Percentiles rank a stretch among this genome's conserved stretches.
Evolutionary conservation across 768 basidiomycete species (phyloP).

Genomic region (Serendipita indica): DNA sequence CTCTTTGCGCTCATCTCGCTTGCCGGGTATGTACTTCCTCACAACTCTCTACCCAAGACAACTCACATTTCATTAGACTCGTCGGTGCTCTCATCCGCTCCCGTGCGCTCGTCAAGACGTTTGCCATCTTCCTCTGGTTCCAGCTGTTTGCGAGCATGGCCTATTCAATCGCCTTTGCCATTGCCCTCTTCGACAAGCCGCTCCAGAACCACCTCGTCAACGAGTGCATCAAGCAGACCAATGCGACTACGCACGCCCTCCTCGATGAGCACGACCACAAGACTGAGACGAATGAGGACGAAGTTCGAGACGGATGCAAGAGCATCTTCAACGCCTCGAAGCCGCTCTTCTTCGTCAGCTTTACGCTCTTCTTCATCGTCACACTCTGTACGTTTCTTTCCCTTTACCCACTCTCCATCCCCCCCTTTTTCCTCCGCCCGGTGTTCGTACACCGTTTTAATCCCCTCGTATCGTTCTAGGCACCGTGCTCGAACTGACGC

Average conservation of each 20-base stretch:
- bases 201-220: constrained; percentile 29
- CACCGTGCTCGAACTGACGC: too few species aligned
- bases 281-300: constrained; percentile 30
- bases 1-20: constrained; percentile 38
- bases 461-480: too few species aligned
- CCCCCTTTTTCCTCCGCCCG: too few species aligned
- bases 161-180: constrained; percentile 33
- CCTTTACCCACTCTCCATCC: too few species aligned
- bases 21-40: constrained; percentile 33
- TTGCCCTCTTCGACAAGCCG: constrained; percentile 37
- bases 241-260: constrained; percentile 22
- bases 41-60: constrained; percentile 4
- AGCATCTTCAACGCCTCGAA: constrained; percentile 11
- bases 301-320: constrained; percentile 32
- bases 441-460: too few species aligned
- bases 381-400: constrained; percentile 38
- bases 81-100: constrained; percentile 50
- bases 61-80: constrained; percentile 28
- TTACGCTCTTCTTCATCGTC: constrained; percentile 29
- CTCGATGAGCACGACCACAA: constrained; percentile 8
- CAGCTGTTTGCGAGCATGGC: constrained; percentile 32
- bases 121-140: constrained; percentile 40
- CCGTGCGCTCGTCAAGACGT: constrained; percentile 41
- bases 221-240: constrained; percentile 34
- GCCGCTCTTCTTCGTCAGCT: constrained; percentile 11